phyloP scores from a whole-genome alignment of 345 rosid genomes.

The Triadica sebifera region DNA sequence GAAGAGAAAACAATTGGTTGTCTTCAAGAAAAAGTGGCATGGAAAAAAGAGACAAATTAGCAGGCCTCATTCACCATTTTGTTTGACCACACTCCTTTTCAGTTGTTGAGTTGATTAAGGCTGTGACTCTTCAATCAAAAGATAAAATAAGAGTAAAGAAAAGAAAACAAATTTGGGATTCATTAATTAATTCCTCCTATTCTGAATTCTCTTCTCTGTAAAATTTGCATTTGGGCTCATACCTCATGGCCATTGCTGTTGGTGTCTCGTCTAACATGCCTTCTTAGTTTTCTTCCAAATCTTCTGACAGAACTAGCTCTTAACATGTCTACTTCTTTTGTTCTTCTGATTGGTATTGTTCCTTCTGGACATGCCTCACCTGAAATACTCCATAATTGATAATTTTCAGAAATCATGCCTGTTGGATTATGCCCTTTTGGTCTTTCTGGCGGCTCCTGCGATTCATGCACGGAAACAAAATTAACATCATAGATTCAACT shows the following conservation, averaged over 20 bases:
- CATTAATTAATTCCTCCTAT: no score
- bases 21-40: no score
- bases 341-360: slow-evolving; percentile 91
- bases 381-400: slow-evolving; percentile 68
- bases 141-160: neutral
- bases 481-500: no score
- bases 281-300: slow-evolving; percentile 65
- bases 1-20: no score
- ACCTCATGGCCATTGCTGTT: slow-evolving; percentile 91
- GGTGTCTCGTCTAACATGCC: slow-evolving; percentile 71
- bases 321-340: slow-evolving; percentile 73
- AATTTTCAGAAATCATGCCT: slow-evolving; percentile 38
- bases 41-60: slow-evolving; percentile 7
- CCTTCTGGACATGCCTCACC: slow-evolving; percentile 90
- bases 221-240: neutral
- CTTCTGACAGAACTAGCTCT: slow-evolving; percentile 64
- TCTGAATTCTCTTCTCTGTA: no score
- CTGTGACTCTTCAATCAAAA: slow-evolving; percentile 8
- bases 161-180: neutral
- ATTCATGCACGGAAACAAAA: neutral
- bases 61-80: slow-evolving; percentile 28
- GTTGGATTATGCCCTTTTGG: slow-evolving; percentile 46
- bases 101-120: slow-evolving; percentile 19
- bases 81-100: slow-evolving; percentile 37
- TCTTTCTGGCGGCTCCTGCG: slow-evolving; percentile 74